Conservation (phyloP, 192 early-diverging fungal species). For the Podila epicladia region DNA sequence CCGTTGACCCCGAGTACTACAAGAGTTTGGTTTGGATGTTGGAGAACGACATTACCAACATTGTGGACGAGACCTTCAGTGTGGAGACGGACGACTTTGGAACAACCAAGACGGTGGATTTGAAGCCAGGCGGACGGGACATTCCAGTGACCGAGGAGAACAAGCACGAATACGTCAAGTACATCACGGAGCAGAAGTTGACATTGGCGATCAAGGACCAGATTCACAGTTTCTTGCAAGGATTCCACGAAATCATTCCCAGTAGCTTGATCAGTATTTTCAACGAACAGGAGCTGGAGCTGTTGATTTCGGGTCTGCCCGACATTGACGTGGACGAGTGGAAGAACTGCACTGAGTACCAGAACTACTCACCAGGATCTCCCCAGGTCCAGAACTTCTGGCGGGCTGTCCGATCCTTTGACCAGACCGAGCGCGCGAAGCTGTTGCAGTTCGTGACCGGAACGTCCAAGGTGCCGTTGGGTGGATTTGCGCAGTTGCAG, state of each 20-base stretch:
- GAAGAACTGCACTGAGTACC: constrained; percentile 99
- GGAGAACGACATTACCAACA: constrained; percentile 94
- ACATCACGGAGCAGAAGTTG: constrained; percentile 93
- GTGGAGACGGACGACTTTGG: constrained; percentile 96
- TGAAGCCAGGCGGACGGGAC: constrained; percentile 88
- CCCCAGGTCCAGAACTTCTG: constrained; percentile 99
- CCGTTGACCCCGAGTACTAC: constrained; percentile 96
- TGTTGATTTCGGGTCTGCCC: constrained; percentile 97
- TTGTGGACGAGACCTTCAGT: constrained; percentile 95
- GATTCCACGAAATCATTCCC: constrained; percentile 97
- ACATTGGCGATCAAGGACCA: constrained; percentile 94
- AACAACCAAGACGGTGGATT: constrained; percentile 82
- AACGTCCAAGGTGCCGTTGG: constrained; percentile 97
- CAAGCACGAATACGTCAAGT: constrained; percentile 95
- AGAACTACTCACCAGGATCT: constrained; percentile 84
- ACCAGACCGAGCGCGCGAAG: constrained; percentile 98
- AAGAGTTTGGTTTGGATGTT: constrained; percentile 98
- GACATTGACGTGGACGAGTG: constrained; percentile 99
- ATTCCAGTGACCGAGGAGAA: constrained; percentile 94
- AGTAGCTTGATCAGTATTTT: constrained; percentile 93
- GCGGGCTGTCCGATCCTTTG: constrained; percentile 96
- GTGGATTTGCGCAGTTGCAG: constrained; percentile 93
- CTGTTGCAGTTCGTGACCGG: constrained; percentile 98
- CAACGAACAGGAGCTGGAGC: constrained; percentile 98
- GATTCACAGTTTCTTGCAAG: constrained; percentile 91